Base-by-base conservation (phyloP, 2,329 filamentous ascomycete species). In the Calonectria pseudoreteaudii region DNA sequence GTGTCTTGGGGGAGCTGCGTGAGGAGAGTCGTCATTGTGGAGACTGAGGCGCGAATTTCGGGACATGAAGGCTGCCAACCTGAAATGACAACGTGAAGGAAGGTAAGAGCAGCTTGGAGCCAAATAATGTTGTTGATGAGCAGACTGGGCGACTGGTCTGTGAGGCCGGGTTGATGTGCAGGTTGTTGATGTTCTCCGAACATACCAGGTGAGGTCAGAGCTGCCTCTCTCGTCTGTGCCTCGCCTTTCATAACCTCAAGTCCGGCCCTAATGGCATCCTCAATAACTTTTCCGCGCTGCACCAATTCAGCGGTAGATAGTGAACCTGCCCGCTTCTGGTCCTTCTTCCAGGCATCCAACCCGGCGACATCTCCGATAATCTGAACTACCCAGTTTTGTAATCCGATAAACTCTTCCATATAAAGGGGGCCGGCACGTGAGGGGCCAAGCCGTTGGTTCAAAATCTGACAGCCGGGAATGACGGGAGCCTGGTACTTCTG, bases 331-430 rank as follows among this genome's bases (percentile, higher is more conserved):
- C 80, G 80, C 62, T 84, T 86, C 74, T 86, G 85, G 28, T 86
- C 82, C 76, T 87, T 87, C 82, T 92, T 93, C 87, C 89, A 91
- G 1, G 87, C 85, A 66, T 90, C 87, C 9, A 93, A 84, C 0
- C 85, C 81, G 18, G 90, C 85, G 60, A 91, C 87, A 26, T 90
- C 87, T 16, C 87, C 88, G 53, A 93, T 86, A n/a, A 87, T 83
- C 58, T 89, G 82, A 58, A 93, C 76, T 0, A 87, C 87, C 89
- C 90, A 91, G 80, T 92, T 92, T 56, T 90, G 84, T 73, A 90
- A 86, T 2, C 91, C 91, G 50, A 90, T 82, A 64, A 90, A 87
- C 38, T 88, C 86, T 64, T 89, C 87, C 69, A 92, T 84, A 66
- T 84, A 83, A 49, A 88, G 81, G 1, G 81, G 82, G 0, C 82